Conservation (phyloP, 108 stramenopile genomes). For the Pseudonitzschia pungens region DNA sequence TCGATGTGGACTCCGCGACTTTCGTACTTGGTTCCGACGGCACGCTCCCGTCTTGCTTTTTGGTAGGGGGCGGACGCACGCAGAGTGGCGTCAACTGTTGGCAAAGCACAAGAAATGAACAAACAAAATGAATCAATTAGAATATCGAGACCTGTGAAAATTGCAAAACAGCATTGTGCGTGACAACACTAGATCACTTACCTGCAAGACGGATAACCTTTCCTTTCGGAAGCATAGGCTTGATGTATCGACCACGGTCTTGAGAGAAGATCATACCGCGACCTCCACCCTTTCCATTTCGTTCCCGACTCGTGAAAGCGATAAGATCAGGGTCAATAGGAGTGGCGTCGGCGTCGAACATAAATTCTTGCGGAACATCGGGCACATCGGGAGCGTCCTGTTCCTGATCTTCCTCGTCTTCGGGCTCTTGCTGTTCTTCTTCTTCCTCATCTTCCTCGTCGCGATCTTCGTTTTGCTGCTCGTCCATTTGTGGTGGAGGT, state of each 20-base stretch:
- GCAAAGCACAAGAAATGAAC: too few relatives aligned
- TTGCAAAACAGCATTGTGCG: neutral
- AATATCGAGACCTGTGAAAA: too few relatives aligned
- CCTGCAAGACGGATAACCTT: slow-evolving; percentile 84
- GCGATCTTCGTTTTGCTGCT: slow-evolving; percentile 81
- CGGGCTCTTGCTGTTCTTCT: slow-evolving; percentile 72
- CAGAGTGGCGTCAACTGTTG: slow-evolving; percentile 94
- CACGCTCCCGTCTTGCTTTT: slow-evolving; percentile 73
- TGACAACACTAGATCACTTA: slow-evolving; percentile 23
- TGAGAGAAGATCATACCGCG: slow-evolving; percentile 95
- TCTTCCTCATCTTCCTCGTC: slow-evolving; percentile 84
- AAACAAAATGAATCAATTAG: too few relatives aligned
- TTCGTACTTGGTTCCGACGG: slow-evolving; percentile 78
- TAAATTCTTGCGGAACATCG: slow-evolving; percentile 95
- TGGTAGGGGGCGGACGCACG: slow-evolving; percentile 96
- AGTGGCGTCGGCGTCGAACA: slow-evolving; percentile 94
- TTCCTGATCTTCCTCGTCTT: slow-evolving; percentile 70
- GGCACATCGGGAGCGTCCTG: slow-evolving; percentile 81
- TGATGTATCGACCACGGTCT: slow-evolving; percentile 96
- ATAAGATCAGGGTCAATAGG: slow-evolving; percentile 97
- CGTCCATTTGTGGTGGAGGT: slow-evolving; percentile 81
- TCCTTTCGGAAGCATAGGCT: slow-evolving; percentile 95
- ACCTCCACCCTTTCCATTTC: slow-evolving; percentile 91
- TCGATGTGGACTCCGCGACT: slow-evolving; percentile 88
- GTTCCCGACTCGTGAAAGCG: slow-evolving; percentile 76